phyloP scores from a whole-genome alignment of 2,329 filamentous ascomycete species.

The Neonectria magnoliae region DNA sequence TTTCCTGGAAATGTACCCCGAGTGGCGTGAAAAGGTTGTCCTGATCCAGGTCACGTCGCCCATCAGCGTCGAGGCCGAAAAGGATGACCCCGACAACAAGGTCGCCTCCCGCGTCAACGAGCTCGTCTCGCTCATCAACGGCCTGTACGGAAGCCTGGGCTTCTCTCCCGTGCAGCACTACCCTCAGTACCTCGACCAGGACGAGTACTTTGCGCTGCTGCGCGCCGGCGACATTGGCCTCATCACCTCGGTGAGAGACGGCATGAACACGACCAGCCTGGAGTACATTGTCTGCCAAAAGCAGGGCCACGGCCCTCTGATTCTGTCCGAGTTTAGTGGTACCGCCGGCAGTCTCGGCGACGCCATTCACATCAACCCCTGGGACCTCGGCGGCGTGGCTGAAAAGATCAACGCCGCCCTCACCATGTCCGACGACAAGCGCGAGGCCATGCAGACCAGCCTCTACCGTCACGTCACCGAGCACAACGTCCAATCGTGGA shows the following conservation, averaged over 20 bases:
- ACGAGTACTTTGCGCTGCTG: constrained; percentile 95
- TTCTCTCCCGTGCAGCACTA: constrained; percentile 95
- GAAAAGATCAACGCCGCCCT: constrained; percentile 84
- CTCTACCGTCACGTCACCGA: constrained; percentile 86
- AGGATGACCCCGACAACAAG: constrained; percentile 80
- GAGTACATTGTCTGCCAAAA: constrained; percentile 96
- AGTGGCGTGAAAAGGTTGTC: constrained; percentile 92
- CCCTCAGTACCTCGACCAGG: constrained; percentile 87
- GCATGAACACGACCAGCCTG: constrained; percentile 97
- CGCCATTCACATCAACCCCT: constrained; percentile 96
- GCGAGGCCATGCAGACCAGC: constrained; percentile 74
- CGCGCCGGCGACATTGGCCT: constrained; percentile 89
- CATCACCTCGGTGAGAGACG: constrained; percentile 94
- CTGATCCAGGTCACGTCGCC: constrained; percentile 95
- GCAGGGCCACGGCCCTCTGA: constrained; percentile 85
- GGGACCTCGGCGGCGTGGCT: constrained; percentile 87
- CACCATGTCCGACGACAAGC: constrained; percentile 75
- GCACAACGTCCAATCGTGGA: constrained; percentile 89
- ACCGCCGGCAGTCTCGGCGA: constrained; percentile 86
- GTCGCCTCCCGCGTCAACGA: constrained; percentile 90
- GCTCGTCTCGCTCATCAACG: constrained; percentile 91
- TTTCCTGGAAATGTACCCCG: constrained; percentile 88
- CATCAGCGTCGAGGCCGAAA: constrained; percentile 80
- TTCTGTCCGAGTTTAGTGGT: constrained; percentile 95
- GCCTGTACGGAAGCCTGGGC: constrained; percentile 84